Conservation (phyloP, 2,329 filamentous ascomycete genomes). For the Botrytis tulipae region DNA sequence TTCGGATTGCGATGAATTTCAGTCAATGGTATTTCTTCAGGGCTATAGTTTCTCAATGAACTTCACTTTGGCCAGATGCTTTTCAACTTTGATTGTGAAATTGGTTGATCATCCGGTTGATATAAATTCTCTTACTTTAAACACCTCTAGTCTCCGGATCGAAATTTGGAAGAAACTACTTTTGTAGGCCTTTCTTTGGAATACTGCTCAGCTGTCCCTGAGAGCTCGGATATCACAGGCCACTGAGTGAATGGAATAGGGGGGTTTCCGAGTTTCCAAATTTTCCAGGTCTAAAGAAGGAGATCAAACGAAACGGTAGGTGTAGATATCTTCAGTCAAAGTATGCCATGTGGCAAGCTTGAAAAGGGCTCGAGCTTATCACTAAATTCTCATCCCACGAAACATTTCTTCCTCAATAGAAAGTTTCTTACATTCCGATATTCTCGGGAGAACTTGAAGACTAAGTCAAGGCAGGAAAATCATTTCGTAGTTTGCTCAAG, state of each 20-base stretch:
- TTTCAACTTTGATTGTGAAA: neutral
- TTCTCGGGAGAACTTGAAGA: neutral
- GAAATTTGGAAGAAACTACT: neutral
- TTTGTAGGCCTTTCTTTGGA: neutral
- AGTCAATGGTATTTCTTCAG: neutral
- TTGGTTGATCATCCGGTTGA: neutral
- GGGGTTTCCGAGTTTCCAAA: neutral
- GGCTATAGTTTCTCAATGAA: neutral
- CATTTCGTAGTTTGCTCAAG: accelerated
- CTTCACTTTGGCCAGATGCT: neutral
- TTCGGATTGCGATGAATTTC: neutral
- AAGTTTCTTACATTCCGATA: accelerated
- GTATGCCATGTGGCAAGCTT: no score
- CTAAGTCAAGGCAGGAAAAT: neutral
- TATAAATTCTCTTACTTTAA: neutral
- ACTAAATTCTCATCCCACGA: neutral
- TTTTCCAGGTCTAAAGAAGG: neutral
- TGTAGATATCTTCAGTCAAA: neutral
- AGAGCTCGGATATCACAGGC: accelerated
- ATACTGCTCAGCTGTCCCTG: neutral
- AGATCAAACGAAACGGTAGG: neutral
- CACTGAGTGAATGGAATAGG: neutral
- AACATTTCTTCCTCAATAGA: neutral
- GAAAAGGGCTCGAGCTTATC: neutral
- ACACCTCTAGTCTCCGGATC: neutral